Evolutionary conservation across 2,329 filamentous ascomycete genomes (phyloP).

Genomic region (Sarocladiaceae sp.): DNA sequence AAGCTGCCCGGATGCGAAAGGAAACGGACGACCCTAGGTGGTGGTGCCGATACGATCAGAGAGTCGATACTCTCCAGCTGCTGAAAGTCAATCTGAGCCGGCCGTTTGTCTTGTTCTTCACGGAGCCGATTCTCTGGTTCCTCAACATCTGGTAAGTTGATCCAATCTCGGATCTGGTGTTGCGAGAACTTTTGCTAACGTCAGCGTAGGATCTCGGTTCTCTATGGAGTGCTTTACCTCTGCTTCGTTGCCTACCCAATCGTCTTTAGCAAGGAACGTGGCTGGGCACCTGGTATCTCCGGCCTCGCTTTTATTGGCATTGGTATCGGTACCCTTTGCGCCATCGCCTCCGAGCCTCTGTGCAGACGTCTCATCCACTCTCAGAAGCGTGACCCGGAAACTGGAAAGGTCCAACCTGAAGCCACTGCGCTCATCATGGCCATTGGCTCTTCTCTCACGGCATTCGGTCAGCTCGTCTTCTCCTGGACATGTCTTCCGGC

Average conservation of each 20-base stretch:
- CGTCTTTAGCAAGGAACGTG: slow-evolving; percentile 69
- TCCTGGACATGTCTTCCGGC: slow-evolving; percentile 79
- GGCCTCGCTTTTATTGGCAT: slow-evolving; percentile 77
- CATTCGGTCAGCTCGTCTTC: slow-evolving; percentile 79
- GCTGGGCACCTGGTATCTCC: slow-evolving; percentile 69
- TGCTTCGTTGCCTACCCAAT: slow-evolving; percentile 90
- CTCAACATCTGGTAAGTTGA: slow-evolving; percentile 59
- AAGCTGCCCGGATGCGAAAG: slow-evolving; percentile 59
- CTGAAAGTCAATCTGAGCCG: slow-evolving; percentile 72
- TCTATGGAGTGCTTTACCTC: slow-evolving; percentile 84
- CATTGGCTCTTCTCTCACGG: slow-evolving; percentile 69
- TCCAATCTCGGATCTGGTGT: neutral
- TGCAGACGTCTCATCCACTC: slow-evolving; percentile 73
- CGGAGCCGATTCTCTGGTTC: slow-evolving; percentile 76
- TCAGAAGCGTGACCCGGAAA: slow-evolving; percentile 70
- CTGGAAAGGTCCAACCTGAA: slow-evolving; percentile 70
- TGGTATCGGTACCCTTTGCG: slow-evolving; percentile 58
- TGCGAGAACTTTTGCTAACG: neutral
- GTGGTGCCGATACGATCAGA: slow-evolving; percentile 79
- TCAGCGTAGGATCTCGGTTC: slow-evolving; percentile 63
- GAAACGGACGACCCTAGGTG: slow-evolving; percentile 67
- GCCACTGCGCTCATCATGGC: slow-evolving; percentile 77
- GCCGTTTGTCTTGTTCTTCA: slow-evolving; percentile 72
- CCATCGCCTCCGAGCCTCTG: slow-evolving; percentile 63
- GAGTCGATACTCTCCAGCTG: slow-evolving; percentile 57